Evolutionary conservation across 2,329 filamentous ascomycete genomes (phyloP), one percentile per base, ranked within the genome.

Genomic region (Polytolypa hystricis): DNA sequence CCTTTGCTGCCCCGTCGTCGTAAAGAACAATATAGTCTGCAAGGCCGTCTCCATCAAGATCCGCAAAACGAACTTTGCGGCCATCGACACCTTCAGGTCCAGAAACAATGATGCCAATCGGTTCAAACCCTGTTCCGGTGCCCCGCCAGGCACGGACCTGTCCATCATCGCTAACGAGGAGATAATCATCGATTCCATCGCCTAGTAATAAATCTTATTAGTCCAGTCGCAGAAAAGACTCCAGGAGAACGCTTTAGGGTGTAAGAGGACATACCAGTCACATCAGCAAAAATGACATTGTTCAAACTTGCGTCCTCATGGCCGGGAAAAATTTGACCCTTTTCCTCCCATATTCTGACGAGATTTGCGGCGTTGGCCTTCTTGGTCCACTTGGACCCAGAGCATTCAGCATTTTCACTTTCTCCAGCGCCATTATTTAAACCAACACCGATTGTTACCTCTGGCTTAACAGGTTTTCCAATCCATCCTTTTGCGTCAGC

Each of bases 401-500:
- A 7, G 32, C 32, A 35, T n/a, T 26, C 32, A 9, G 18, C 20
- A 38, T 32, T 28, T 19, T 10, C 20, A 15, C 26, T 21, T 29
- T 29, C 12, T 10, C 29, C 6, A 9, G 9, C 19, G 12, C 26
- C 31, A 11, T 25, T 15, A 35, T 16, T 14, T 10, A 35, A 15
- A 11, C 32, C 32, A 21, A 35, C 20, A 11, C 32, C 32, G 19
- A 14, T 11, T 6, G 11, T 21, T 11, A 26, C 18, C 20, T 35
- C 32, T 8, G 32, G 32, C 4, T 35, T 35, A 9, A 46, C 43
- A 4, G 43, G 43, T 8, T 27, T 23, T 23, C 38, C 18, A 25
- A 45, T 43, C 44, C 40, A 45, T 5, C 40, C 40, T 3, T 39
- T 33, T n/a, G 11, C 10, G 20, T 20, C 28, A 10, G 43, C 44